Evolutionary conservation across 768 basidiomycete species (phyloP).

Genomic region (Pilatotrama ljubarskyi): DNA sequence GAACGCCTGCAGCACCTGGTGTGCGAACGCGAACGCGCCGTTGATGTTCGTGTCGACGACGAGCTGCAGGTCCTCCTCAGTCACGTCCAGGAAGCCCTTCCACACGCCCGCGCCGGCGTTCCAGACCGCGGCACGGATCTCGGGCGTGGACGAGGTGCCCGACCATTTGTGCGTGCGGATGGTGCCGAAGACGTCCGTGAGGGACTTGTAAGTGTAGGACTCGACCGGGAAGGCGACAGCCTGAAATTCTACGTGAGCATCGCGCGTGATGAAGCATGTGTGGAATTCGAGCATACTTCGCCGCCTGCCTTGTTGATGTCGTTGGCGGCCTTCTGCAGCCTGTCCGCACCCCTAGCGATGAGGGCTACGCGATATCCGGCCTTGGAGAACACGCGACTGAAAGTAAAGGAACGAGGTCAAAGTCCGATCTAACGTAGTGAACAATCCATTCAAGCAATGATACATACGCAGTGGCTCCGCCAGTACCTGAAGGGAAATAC

Average conservation of each 20-base stretch:
- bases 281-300: constrained; percentile 28
- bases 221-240: constrained; percentile 40
- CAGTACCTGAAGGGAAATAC: constrained; percentile 33
- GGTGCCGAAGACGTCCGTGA: constrained; percentile 35
- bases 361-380: constrained; percentile 43
- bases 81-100: constrained; percentile 43
- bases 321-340: constrained; percentile 35
- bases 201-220: constrained; percentile 33
- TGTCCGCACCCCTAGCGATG: constrained; percentile 37
- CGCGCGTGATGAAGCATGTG: no score
- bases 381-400: constrained; percentile 40
- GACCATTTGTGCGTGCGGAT: constrained; percentile 36
- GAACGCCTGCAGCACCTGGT: constrained; percentile 36
- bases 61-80: constrained; percentile 35
- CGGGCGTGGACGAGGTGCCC: constrained; percentile 17
- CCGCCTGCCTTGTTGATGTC: constrained; percentile 38
- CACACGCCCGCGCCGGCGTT: constrained; percentile 39
- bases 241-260: constrained; percentile 20
- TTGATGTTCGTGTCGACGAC: constrained; percentile 36
- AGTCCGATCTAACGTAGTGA: neutral
- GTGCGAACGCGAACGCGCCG: constrained; percentile 42
- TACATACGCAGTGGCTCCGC: constrained; percentile 43
- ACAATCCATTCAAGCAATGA: neutral
- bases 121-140: constrained; percentile 42
- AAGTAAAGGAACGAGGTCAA: neutral